Evolutionary conservation across 2,329 filamentous ascomycete genomes (phyloP), one percentile per base, ranked within the genome.

Genomic region (Trichoderma lentiforme): DNA sequence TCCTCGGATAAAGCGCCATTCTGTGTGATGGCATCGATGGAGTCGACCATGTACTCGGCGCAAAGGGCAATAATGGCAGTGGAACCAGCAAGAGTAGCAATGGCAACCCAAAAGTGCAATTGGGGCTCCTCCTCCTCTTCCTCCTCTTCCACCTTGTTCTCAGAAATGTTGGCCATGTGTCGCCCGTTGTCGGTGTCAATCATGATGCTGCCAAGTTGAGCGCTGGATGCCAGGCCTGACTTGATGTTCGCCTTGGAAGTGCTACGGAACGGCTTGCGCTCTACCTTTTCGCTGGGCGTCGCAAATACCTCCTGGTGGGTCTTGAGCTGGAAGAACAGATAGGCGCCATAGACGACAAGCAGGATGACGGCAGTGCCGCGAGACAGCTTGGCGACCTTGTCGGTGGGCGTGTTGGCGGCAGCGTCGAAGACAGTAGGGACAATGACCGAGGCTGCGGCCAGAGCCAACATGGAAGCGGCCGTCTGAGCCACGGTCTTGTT

Each of bases 401-500:
- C 71, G 28, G 79, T 76, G 2, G 80, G 76, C 1, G 85, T 84
- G 34, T 81, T 78, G 61, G 82, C 83, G 18, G 83, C 82, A 15
- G 85, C 83, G 74, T 93, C 88, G 79, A 97, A 97, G 6, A 95
- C 93, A 6, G 94, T 97, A 0, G 95, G 95, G 30, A 98, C 94
- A 75, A 98, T 95, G 75, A 97, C 86, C 77, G 90, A 92, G 64
- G 91, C 91, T 47, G 97, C 92, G 15, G 92, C 91, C 24, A 97
- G 85, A 14, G 93, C 91, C 24, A 97, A 87, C 67, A 97, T 83
- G 77, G 92, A 94, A 15, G 94, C 91, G 4, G 94, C 93, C 0
- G 95, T 97, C 81, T 97, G 94, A 0, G 95, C 95, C 7, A 98
- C 94, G 0, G 93, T 95, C 39, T 92, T 90, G 84, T 98, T 97